Evolutionary conservation across 495 filamentous ascomycete species (phyloP), one percentile per base, ranked within the genome.

Genomic region (Chaetomium fimeti): DNA sequence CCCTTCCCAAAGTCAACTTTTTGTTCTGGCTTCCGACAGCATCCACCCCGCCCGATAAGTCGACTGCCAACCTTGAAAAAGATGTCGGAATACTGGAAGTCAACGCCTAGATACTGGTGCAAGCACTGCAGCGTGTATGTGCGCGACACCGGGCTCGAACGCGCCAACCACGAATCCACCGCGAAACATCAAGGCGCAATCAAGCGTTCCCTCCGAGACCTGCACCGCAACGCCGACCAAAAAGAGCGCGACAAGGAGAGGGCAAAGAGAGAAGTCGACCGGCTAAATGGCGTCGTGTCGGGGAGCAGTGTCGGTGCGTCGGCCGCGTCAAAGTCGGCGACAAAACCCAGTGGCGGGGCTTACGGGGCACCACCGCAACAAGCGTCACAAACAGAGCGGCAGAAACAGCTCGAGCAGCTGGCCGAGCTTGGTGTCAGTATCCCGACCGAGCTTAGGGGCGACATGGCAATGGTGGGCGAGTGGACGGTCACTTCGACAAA

Each of bases 21-120:
- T 36, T 6, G 1, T 36, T 9, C 8, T 5, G 32, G 32, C 32
- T 11, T 5, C 16, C n/a, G 1, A 16, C 53, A 56, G 11, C 29
- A 4, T 36, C 29, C 52, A 16, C 28, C 28, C 32, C 32, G 32
- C 32, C 8, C 32, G 32, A 36, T 36, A 36, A 5, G 12, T 36
- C 8, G 6, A 36, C n/a, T n/a, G n/a, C n/a, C n/a, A n/a, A n/a
- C n/a, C n/a, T n/a, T n/a, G n/a, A n/a, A n/a, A n/a, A 29, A 54
- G 5, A 98, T 98, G 94, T 88, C 94, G 1, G 95, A 97, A 85
- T 93, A 97, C 77, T 98, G 94, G 94, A 98, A 98, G 78, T 98
- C 94, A 25, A 94, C 92, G 81, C 91, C 92, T 13, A 92, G 87
- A 74, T 91, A 93, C 80, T 98, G 92, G 91, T 99, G 94, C 86